Percentiles rank a stretch among this genome's conserved stretches.
phyloP scores from a whole-genome alignment of 305 asterid species.

The Solanum aculeatissimum region DNA sequence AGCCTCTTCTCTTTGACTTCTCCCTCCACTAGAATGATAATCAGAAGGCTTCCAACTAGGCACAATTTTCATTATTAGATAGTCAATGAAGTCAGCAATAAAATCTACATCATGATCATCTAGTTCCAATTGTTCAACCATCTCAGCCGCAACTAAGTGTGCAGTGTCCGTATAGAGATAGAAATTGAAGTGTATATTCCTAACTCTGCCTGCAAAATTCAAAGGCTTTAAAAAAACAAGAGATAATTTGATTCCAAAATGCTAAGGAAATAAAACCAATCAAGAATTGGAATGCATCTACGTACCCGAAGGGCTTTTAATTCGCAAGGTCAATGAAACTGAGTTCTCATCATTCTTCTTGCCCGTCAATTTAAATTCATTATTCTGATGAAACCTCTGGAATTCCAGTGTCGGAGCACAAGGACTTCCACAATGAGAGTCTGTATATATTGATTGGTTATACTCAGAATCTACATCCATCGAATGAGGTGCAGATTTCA shows the following conservation, averaged over 20 bases:
- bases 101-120: conserved; percentile 53
- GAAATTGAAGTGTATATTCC: conserved; percentile 48
- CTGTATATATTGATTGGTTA: conserved; percentile 25
- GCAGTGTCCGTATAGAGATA: conserved; percentile 68
- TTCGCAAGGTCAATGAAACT: conserved; percentile 44
- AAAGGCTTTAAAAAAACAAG: neutral
- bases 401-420: conserved; percentile 29
- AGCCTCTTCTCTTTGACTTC: conserved; percentile 11
- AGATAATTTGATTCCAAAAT: neutral
- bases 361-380: conserved; percentile 53
- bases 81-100: conserved; percentile 69
- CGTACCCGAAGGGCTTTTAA: conserved; percentile 42
- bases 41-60: conserved; percentile 48
- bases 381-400: conserved; percentile 31
- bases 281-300: neutral
- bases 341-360: conserved; percentile 42
- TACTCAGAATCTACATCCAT: conserved; percentile 64
- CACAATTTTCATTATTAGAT: conserved; percentile 27
- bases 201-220: conserved; percentile 31
- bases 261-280: neutral
- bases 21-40: conserved; percentile 12
- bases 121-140: conserved; percentile 64
- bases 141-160: conserved; percentile 60
- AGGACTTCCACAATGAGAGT: conserved; percentile 34
- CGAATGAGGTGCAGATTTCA: conserved; percentile 28